Evolutionary conservation across 345 rosid species (phyloP), one percentile per base, ranked within the genome.

Genomic region (Eucalyptus coolabah): DNA sequence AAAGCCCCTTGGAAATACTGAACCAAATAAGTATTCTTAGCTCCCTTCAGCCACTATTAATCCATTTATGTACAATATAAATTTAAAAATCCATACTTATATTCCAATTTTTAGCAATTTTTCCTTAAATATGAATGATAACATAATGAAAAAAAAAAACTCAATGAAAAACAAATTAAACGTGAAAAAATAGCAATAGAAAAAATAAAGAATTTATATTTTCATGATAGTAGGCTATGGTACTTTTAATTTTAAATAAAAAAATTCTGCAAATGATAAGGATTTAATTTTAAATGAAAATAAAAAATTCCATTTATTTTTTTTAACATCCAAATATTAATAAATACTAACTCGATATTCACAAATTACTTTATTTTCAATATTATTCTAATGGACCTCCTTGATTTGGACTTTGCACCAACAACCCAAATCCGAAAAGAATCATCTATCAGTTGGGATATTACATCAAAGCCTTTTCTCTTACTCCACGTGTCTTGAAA

Each of bases 1-100:
- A 45, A 45, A 45, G 3, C 11, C 12, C 1, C 0, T 45, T 45
- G 1, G 0, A 45, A 3, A 45, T 45, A 10, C 4, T 45, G 1
- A 45, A 45, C 4, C 11, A 45, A 45, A 45, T 10, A 10, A 0
- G 4, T 45, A 45, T 45, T 45, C 11, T 45, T 45, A 8, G 37
- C 37, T 34, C 37, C 37, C 37, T 34, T 34, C 37, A 34, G 3
- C 37, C 28, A n/a, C 34, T 6, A 28, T 26, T 60, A 15, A 63
- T 14, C 9, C 0, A 63, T 28, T 63, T 30, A 16, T 50, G 19
- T 6, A 50, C 1, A 50, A 16, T 50, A 50, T 50, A 0, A 50
- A 50, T 50, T 50, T 50, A 50, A 14, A 50, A 14, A 50, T 12
- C 15, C 7, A 11, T 59, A 59, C 11, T 63, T 4, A 7, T 8